Conservation (phyloP, 2,329 filamentous ascomycete species). For the Emydomyces testavorans region DNA sequence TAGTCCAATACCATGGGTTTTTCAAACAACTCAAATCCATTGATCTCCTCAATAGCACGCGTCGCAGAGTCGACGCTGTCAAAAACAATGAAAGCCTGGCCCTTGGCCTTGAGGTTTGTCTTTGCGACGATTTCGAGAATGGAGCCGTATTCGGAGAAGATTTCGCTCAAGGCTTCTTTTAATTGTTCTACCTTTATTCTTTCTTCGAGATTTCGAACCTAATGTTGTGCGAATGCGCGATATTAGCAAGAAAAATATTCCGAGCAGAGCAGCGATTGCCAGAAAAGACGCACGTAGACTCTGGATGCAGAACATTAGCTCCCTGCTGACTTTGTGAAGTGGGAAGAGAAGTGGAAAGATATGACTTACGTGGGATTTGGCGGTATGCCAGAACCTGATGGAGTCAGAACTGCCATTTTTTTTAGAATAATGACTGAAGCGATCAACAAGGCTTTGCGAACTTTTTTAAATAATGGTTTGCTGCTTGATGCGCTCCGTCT, state of each 20-base stretch:
- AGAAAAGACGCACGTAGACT: slow-evolving; percentile 35
- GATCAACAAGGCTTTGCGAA: background rate
- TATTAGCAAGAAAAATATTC: background rate
- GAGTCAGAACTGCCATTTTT: slow-evolving; percentile 28
- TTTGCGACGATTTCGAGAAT: slow-evolving; percentile 79
- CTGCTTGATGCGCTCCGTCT: background rate
- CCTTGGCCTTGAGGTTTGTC: slow-evolving; percentile 81
- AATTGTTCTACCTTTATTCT: slow-evolving; percentile 71
- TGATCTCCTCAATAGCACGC: slow-evolving; percentile 73
- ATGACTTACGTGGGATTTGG: slow-evolving; percentile 33
- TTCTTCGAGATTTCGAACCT: slow-evolving; percentile 79
- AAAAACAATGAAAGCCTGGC: slow-evolving; percentile 91
- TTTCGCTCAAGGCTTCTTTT: slow-evolving; percentile 57
- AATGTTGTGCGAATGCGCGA: background rate
- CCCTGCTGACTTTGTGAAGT: background rate
- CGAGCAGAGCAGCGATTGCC: background rate
- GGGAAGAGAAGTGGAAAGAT: background rate
- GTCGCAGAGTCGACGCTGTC: slow-evolving; percentile 67
- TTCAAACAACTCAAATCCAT: slow-evolving; percentile 85
- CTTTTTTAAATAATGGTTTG: background rate
- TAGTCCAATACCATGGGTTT: slow-evolving; percentile 79
- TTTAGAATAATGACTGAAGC: background rate
- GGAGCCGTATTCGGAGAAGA: slow-evolving; percentile 82
- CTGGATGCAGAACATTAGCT: slow-evolving; percentile 19
- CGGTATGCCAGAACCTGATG: slow-evolving; percentile 23